phyloP scores from a whole-genome alignment of 2,329 filamentous ascomycete species.

The Paecilomyces sp. region DNA sequence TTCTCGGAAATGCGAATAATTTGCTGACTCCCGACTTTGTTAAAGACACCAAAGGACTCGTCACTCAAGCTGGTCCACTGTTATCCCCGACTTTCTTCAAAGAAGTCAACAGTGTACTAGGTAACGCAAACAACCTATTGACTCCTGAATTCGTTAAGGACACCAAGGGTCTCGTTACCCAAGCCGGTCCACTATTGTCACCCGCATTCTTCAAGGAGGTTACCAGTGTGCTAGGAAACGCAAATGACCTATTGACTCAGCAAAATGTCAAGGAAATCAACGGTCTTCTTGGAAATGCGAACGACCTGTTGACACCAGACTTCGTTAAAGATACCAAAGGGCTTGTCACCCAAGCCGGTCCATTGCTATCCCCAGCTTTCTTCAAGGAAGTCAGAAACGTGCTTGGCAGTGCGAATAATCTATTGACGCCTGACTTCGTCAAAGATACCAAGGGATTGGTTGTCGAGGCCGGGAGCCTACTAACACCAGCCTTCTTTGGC shows the following conservation, averaged over 20 bases:
- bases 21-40: slow-evolving; percentile 15
- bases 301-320: slow-evolving; percentile 13
- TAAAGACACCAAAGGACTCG: too few relatives aligned
- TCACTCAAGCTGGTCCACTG: too few relatives aligned
- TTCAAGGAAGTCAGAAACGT: slow-evolving; percentile 18
- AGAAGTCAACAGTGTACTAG: too few relatives aligned
- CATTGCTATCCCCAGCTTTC: slow-evolving; percentile 14
- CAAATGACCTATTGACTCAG: slow-evolving; percentile 14
- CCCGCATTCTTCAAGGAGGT: slow-evolving; percentile 12
- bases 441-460: too few relatives aligned
- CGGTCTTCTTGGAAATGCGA: slow-evolving; percentile 14
- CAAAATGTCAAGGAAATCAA: slow-evolving; percentile 11
- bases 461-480: too few relatives aligned
- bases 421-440: slow-evolving; percentile 15
- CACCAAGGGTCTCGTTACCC: too few relatives aligned
- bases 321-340: slow-evolving; percentile 11
- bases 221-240: slow-evolving; percentile 12
- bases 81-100: too few relatives aligned
- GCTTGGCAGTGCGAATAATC: slow-evolving; percentile 17
- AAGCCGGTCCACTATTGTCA: too few relatives aligned
- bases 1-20: slow-evolving; percentile 18
- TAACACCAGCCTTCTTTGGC: too few relatives aligned
- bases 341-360: slow-evolving; percentile 14
- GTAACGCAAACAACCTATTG: slow-evolving; percentile 2
- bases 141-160: slow-evolving; percentile 17